phyloP scores from a whole-genome alignment of 805 yeast genomes.

The Lachancea sp. region DNA sequence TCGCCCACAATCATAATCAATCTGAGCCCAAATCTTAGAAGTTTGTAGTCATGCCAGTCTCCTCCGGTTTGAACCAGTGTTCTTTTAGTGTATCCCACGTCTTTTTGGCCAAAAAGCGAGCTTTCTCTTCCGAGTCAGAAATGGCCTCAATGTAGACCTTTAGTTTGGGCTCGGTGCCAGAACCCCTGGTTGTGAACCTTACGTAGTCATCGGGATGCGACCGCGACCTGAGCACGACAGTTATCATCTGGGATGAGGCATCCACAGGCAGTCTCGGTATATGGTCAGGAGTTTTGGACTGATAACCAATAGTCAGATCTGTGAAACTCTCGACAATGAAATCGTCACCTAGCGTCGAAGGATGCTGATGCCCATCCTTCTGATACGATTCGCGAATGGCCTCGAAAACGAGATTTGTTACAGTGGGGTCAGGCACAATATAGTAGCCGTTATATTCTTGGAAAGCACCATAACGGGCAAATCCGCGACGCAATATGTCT shows the following conservation, averaged over 20 bases:
- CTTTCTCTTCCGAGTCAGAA: conserved; percentile 41
- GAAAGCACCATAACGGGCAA: conserved; percentile 65
- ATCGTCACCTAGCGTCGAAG: conserved; percentile 50
- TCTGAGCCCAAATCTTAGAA: conserved; percentile 6
- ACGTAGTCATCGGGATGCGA: conserved; percentile 37
- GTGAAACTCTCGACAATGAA: conserved; percentile 63
- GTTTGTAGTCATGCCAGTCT: conserved; percentile 33
- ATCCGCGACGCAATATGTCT: conserved; percentile 53
- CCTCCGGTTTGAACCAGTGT: conserved; percentile 67
- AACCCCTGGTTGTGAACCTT: conserved; percentile 82
- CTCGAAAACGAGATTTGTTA: conserved; percentile 51
- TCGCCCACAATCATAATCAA: too few species aligned
- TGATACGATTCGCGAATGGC: conserved; percentile 37
- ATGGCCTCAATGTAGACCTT: conserved; percentile 85
- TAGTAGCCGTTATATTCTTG: conserved; percentile 87
- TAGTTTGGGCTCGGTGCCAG: conserved; percentile 94
- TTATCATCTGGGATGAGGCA: conserved; percentile 77
- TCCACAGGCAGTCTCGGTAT: conserved; percentile 67
- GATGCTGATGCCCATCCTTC: conserved; percentile 1
- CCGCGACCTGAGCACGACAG: conserved; percentile 37
- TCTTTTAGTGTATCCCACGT: conserved; percentile 59
- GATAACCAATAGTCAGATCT: conserved; percentile 79
- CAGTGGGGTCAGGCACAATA: conserved; percentile 46
- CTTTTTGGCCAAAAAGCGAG: conserved; percentile 45
- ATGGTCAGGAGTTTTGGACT: conserved; percentile 54